A percentile compares a stretch with the other conserved stretches of the same genome.
phyloP scores from a whole-genome alignment of 78 protist genomes.

The Thecamonas trahens region DNA sequence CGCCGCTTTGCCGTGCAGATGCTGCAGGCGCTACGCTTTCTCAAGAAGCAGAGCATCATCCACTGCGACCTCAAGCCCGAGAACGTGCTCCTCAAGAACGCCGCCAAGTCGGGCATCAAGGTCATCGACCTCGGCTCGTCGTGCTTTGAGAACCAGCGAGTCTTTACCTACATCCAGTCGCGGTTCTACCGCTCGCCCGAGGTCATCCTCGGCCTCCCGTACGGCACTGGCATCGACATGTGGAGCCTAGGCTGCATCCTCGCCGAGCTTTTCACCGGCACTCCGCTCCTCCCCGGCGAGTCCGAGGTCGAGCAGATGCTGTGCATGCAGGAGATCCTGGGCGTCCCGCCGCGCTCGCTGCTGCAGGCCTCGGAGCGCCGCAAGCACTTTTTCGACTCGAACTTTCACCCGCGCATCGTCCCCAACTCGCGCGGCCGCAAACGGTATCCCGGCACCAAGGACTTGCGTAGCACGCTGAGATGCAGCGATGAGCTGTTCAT shows the following conservation, averaged over 20 bases:
- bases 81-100: constrained; percentile 83
- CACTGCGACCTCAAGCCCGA: constrained; percentile 98
- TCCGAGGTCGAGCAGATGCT: constrained; percentile 74
- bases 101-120: constrained; percentile 54
- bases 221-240: constrained; percentile 89
- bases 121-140: constrained; percentile 87
- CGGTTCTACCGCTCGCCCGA: constrained; percentile 78
- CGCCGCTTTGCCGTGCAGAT: constrained; percentile 75
- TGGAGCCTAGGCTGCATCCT: constrained; percentile 97
- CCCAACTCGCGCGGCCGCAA: constrained; percentile 63
- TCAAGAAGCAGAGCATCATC: constrained; percentile 58
- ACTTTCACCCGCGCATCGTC: constrained; percentile 11
- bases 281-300: constrained; percentile 91
- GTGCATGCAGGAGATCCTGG: constrained; percentile 64
- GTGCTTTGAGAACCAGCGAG: constrained; percentile 83
- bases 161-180: constrained; percentile 70
- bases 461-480: constrained; percentile 27
- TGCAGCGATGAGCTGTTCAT: constrained; percentile 32
- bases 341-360: constrained; percentile 66
- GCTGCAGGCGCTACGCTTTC: constrained; percentile 57
- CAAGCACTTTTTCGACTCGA: constrained; percentile 40
- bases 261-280: constrained; percentile 86
- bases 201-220: constrained; percentile 66
- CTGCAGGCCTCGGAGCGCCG: constrained; percentile 27
- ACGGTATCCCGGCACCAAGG: constrained; percentile 46